Percentiles rank a stretch among this genome's conserved stretches.
Evolutionary conservation across 176 grass and related monocot genomes (phyloP).

Genomic region (Oryza rufipogon): DNA sequence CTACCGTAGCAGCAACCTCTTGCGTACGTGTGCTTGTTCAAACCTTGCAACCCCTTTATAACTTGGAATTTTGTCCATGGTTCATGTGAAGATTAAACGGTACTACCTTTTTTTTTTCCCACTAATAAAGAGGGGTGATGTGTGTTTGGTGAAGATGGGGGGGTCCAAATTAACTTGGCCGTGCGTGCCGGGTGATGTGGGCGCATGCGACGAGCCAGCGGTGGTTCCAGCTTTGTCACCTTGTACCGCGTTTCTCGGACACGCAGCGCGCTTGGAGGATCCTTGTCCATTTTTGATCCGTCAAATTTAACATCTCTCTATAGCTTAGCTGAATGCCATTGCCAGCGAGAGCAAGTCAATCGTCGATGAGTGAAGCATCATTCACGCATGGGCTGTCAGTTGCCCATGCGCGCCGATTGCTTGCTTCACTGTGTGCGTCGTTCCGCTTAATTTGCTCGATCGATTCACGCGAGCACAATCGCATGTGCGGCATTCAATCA

Average conservation of each 20-base stretch:
- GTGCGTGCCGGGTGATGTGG: not conserved
- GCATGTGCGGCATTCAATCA: too few species aligned
- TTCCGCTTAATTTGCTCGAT: too few species aligned
- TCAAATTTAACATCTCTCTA: not conserved
- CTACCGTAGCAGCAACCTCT: too few species aligned
- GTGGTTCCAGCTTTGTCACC: not conserved
- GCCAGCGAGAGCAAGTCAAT: not conserved
- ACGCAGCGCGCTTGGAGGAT: not conserved
- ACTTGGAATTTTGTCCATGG: too few species aligned
- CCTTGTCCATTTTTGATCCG: not conserved
- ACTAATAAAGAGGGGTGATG: not conserved
- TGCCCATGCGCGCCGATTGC: too few species aligned
- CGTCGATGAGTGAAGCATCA: not conserved
- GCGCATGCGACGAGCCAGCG: not conserved
- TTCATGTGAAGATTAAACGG: too few species aligned
- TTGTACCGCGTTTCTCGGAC: not conserved
- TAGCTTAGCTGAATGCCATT: too few species aligned
- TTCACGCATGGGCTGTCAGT: not conserved
- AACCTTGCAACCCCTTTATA: too few species aligned
- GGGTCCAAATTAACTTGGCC: not conserved
- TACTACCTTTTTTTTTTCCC: too few species aligned
- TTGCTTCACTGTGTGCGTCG: too few species aligned
- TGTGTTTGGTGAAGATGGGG: not conserved
- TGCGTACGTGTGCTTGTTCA: too few species aligned
- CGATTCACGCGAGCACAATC: too few species aligned